Evolutionary conservation across 2,329 filamentous ascomycete genomes (phyloP), one percentile per base, ranked within the genome.

Genomic region (Diaporthe citri): DNA sequence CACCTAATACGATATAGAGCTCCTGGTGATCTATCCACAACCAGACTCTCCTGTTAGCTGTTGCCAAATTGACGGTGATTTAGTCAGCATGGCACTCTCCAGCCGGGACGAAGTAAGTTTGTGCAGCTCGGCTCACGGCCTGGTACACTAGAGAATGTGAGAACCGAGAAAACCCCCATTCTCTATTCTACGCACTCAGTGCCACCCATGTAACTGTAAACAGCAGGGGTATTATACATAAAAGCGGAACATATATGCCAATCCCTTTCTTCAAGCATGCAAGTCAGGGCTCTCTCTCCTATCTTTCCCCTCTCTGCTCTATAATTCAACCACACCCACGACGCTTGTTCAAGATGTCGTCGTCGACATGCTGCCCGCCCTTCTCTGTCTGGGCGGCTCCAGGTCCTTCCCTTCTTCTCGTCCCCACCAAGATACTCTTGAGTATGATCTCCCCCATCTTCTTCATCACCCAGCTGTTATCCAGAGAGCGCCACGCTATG

Each of bases 401-500:
- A 20, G 43, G n/a, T n/a, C 56, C 34, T 52, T n/a, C 31, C 13
- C 43, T 34, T 12, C 55, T 43, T 25, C 56, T 39, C 48, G n/a
- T 22, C 36, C 15, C 57, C 13, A 31, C 36, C 48, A 72, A 41
- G 10, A 72, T 46, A 34, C 48, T 43, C 17, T 36, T 55, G 28
- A 72, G 17, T 31, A 64, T 46, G 57, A 55, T 34, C 57, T 56
- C 57, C 48, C 57, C 46, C 57, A 56, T 9, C 71, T 46, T 72
- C 57, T 57, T 64, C 57, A 55, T 31, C 71, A 55, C 31, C 71
- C 51, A 67, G 56, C 69, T 64, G 15, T 59, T 73, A 76, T 75
- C 73, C 75, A 76, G 62, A 64, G 74, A 72, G 56, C 75, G 75
- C 75, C 72, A 74, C 72, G 72, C 72, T 75, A 76, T 75, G 67